Conservation (phyloP, 345 rosid species). For the Limnanthes douglasii region DNA sequence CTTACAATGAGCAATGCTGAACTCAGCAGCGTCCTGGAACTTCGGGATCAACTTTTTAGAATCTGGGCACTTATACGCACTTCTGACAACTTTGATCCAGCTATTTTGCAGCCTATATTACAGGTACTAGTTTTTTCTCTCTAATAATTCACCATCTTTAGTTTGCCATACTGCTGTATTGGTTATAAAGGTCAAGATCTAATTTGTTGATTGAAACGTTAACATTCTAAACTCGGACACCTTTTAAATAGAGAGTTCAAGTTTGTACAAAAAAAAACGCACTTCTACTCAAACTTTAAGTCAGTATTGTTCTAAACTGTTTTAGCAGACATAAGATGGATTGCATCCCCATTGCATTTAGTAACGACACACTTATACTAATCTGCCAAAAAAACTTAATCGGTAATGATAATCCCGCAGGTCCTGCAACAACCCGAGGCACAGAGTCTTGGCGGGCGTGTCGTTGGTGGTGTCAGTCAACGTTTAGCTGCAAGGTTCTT, state of each 20-base stretch:
- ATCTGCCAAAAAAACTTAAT: slow-evolving; percentile 3
- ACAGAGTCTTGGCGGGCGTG: slow-evolving; percentile 60
- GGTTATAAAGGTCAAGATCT: too few relatives aligned
- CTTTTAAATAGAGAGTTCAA: not conserved
- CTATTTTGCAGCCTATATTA: slow-evolving; percentile 59
- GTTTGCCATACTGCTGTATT: too few relatives aligned
- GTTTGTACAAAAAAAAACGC: too few relatives aligned
- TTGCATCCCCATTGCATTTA: not conserved
- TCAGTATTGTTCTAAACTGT: not conserved
- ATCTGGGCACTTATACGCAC: slow-evolving; percentile 67
- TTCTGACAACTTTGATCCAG: slow-evolving; percentile 72
- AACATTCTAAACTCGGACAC: not conserved
- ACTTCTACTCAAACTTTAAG: not conserved
- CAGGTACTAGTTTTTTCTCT: slow-evolving; percentile 53
- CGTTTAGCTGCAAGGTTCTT: slow-evolving; percentile 86
- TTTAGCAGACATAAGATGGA: not conserved
- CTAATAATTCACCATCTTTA: too few relatives aligned
- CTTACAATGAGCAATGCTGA: slow-evolving; percentile 41
- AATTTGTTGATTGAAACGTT: not conserved
- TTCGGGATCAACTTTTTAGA: slow-evolving; percentile 62
- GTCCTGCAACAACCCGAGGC: slow-evolving; percentile 87
- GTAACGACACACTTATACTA: not conserved
- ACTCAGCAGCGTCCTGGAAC: slow-evolving; percentile 39
- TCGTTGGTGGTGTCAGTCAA: slow-evolving; percentile 64
- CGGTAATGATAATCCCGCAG: slow-evolving; percentile 17